Evolutionary conservation across 805 yeast genomes (phyloP).

Genomic region (Lachancea cidri): DNA sequence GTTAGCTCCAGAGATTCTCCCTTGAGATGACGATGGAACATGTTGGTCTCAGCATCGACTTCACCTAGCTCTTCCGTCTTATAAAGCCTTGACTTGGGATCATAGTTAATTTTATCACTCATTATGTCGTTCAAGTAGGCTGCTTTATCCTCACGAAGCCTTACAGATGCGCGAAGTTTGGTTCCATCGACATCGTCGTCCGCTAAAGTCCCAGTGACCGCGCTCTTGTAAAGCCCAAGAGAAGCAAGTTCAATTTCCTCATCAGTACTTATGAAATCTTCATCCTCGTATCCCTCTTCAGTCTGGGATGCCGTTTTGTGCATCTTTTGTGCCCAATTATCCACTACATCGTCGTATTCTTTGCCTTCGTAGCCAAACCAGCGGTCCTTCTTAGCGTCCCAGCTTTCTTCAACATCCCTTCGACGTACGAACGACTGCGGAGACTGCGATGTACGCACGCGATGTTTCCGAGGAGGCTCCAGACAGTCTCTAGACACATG

Average conservation of each 20-base stretch:
- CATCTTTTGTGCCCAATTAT: conserved; percentile 40
- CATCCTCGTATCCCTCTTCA: conserved; percentile 12
- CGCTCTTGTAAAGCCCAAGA: conserved; percentile 32
- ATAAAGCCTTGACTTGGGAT: conserved; percentile 47
- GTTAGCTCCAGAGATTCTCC: conserved; percentile 56
- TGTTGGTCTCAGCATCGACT: conserved; percentile 36
- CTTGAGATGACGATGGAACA: conserved; percentile 49
- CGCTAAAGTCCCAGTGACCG: conserved; percentile 16
- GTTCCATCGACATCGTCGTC: conserved; percentile 16
- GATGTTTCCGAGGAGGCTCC: conserved; percentile 45
- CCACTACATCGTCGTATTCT: conserved; percentile 52
- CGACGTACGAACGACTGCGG: not conserved
- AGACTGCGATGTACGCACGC: not conserved
- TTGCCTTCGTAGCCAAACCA: conserved; percentile 74
- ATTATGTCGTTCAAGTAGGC: conserved; percentile 51
- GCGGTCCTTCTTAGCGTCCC: conserved; percentile 70
- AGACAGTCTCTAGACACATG: conserved; percentile 53
- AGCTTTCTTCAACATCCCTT: conserved; percentile 30
- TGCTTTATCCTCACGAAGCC: conserved; percentile 78
- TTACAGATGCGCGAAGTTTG: conserved; percentile 34
- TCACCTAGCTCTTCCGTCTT: conserved; percentile 32
- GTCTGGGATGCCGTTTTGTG: conserved; percentile 11
- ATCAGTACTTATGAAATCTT: conserved; percentile 34
- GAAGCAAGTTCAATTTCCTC: conserved; percentile 41
- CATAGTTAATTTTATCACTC: conserved; percentile 42